Evolutionary conservation across 225 moss, liverwort and hornwort genomes (phyloP), one percentile per base, ranked within the genome.

Genomic region (Sphagnum tenellum): DNA sequence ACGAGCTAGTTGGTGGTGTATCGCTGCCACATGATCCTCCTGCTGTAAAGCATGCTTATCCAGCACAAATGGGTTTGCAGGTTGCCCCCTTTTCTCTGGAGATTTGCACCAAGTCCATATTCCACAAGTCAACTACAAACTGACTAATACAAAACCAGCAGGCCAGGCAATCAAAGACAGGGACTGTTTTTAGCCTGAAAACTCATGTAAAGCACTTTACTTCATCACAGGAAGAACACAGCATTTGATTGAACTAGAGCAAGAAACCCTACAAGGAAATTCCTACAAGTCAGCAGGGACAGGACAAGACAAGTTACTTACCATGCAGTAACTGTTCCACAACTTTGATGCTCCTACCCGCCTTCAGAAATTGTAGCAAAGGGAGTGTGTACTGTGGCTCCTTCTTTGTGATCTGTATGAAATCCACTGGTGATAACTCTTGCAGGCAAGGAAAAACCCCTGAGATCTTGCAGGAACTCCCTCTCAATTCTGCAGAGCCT

Each of bases 11-110:
- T 68, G 66, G 44, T 66, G 58, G 51, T 63, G 65, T 60, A 82
- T 51, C 56, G 78, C 82, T 75, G 82, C 60, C 9, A 63, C 60
- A 51, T 70, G 78, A 10, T 78, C 78, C 44, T 71, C 82, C 65
- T 73, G 72, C 56, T 78, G 75, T 71, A 82, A 73, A 47, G 44
- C 63, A 46, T 67, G 62, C 63, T 75, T 65, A 71, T 78, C 56
- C 46, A 82, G 48, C 58, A 62, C 58, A 68, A 45, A 13, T 4
- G 47, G 5, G 0, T 66, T 55, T 45, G 44, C 4, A 45, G 45
- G 49, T 44, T 55, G n/a, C 55, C 56, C 47, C 9, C 46, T 78
- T 60, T 62, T 68, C 68, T 63, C 82, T 82, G 75, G 57, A 59
- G 57, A 65, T 62, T 70, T 59, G 9, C 54, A 44, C 58, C 50